phyloP scores from a whole-genome alignment of 495 filamentous ascomycete species.

The Daldinia grandis region DNA sequence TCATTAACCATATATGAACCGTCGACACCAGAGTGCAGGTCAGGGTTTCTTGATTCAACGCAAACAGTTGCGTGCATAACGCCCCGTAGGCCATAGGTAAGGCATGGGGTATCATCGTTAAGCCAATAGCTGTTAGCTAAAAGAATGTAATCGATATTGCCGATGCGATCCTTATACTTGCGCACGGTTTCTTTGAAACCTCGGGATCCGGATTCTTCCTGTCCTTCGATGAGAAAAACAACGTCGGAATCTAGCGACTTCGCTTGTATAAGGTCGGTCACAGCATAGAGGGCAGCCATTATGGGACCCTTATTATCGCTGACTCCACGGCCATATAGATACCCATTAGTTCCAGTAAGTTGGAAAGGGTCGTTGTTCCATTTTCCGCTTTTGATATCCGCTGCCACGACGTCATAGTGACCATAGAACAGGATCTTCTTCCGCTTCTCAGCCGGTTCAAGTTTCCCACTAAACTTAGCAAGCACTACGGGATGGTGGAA shows the following conservation, averaged over 20 bases:
- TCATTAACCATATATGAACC: slow-evolving; percentile 89
- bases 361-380: slow-evolving; percentile 91
- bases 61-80: slow-evolving; percentile 92
- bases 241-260: slow-evolving; percentile 85
- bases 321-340: slow-evolving; percentile 94
- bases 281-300: slow-evolving; percentile 90
- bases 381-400: slow-evolving; percentile 76
- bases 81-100: slow-evolving; percentile 94
- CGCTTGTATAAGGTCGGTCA: slow-evolving; percentile 81
- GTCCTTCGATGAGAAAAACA: slow-evolving; percentile 93
- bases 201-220: slow-evolving; percentile 93
- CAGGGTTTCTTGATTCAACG: slow-evolving; percentile 83
- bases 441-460: slow-evolving; percentile 59
- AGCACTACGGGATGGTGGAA: slow-evolving; percentile 86
- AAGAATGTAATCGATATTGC: slow-evolving; percentile 89
- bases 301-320: slow-evolving; percentile 98
- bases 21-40: slow-evolving; percentile 95
- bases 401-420: slow-evolving; percentile 98
- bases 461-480: slow-evolving; percentile 82
- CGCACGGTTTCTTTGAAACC: slow-evolving; percentile 85
- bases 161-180: slow-evolving; percentile 82
- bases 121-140: slow-evolving; percentile 98
- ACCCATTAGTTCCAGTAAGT: slow-evolving; percentile 85
- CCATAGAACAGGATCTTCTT: slow-evolving; percentile 97
- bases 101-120: slow-evolving; percentile 90